Percentiles rank a stretch among this genome's conserved stretches.
phyloP scores from a whole-genome alignment of 371 early-diverging fungal genomes.

The Funneliformis caledonium region DNA sequence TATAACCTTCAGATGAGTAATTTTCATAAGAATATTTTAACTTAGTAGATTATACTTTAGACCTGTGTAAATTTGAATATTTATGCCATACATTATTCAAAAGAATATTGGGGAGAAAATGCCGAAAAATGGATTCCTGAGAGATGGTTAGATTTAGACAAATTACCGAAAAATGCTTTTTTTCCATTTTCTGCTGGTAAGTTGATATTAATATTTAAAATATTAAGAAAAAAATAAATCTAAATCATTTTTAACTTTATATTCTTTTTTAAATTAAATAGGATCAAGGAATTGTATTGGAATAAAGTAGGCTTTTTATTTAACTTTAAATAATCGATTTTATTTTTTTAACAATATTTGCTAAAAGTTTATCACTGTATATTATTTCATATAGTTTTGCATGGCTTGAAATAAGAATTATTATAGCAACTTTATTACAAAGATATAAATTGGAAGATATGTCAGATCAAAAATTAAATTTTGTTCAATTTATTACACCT shows the following conservation, averaged over 20 bases:
- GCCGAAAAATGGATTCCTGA: constrained; percentile 65
- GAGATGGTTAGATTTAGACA: constrained; percentile 54
- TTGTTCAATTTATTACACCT: constrained; percentile 31
- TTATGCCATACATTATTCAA: constrained; percentile 55
- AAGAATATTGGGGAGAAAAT: constrained; percentile 68
- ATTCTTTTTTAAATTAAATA: background rate
- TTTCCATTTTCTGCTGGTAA: constrained; percentile 36
- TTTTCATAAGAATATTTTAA: background rate
- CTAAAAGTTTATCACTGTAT: background rate
- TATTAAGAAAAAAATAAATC: background rate
- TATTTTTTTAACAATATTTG: background rate
- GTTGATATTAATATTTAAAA: background rate
- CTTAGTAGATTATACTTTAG: background rate
- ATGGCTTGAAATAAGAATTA: constrained; percentile 1
- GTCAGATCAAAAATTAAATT: constrained; percentile 17
- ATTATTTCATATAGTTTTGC: constrained; percentile 26
- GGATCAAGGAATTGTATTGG: constrained; percentile 35
- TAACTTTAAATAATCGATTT: background rate
- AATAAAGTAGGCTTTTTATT: constrained; percentile 9
- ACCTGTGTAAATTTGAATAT: constrained; percentile 4
- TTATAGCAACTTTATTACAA: constrained; percentile 5
- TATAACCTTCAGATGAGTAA: background rate
- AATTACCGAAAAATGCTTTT: constrained; percentile 34
- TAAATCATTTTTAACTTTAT: background rate
- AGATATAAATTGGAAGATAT: constrained; percentile 32